Conservation (phyloP, 768 basidiomycete species). For the Porpolomopsis calyptriformis region DNA sequence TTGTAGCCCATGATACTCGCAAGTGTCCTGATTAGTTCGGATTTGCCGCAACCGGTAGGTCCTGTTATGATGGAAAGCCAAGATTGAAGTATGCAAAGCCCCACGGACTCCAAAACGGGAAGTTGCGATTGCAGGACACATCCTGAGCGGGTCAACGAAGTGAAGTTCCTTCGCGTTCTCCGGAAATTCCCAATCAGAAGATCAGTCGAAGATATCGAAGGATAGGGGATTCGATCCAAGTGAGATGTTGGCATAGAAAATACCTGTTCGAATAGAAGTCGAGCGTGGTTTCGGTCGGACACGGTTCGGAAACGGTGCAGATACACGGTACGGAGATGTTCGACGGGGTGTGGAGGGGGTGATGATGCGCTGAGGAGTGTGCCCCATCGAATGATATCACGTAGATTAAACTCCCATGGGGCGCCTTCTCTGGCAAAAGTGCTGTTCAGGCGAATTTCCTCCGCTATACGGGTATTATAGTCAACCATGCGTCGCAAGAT, state of each 20-base stretch:
- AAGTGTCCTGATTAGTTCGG: constrained; percentile 54
- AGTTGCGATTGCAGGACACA: constrained; percentile 55
- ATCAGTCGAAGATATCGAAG: constrained; percentile 35
- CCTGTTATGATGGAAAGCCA: constrained; percentile 92
- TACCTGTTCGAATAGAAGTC: constrained; percentile 40
- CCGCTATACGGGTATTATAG: constrained; percentile 65
- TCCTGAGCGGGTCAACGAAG: constrained; percentile 29
- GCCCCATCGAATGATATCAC: constrained; percentile 89
- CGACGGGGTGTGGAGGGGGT: constrained; percentile 38
- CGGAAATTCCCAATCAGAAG: constrained; percentile 62
- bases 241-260: constrained; percentile 27
- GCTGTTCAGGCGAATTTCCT: constrained; percentile 51
- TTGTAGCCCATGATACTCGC: constrained; percentile 60
- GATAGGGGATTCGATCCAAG: constrained; percentile 21
- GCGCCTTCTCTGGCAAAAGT: constrained; percentile 68
- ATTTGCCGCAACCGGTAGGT: constrained; percentile 65
- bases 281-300: constrained; percentile 51
- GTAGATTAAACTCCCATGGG: constrained; percentile 98
- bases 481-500: constrained; percentile 65
- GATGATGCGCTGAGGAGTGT: constrained; percentile 33
- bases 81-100: constrained; percentile 57
- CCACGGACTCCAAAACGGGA: constrained; percentile 61
- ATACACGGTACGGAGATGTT: constrained; percentile 65
- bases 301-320: constrained; percentile 73
- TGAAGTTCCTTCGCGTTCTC: constrained; percentile 25